phyloP scores from a whole-genome alignment of 1,284 basidiomycete genomes.

The Tilletiaria anomala region DNA sequence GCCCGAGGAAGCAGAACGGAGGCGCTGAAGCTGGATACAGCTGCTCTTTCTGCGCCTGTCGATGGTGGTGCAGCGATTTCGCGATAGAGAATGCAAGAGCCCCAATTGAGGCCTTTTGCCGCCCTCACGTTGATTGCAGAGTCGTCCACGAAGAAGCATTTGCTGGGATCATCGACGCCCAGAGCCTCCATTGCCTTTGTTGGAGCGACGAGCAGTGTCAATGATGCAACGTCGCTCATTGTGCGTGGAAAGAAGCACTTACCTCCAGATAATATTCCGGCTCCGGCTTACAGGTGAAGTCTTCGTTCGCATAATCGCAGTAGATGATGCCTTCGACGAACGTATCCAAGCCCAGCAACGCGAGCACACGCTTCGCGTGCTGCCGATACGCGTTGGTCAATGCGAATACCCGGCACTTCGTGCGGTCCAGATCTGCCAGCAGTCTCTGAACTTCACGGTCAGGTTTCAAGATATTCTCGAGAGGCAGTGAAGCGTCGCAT shows the following conservation, averaged over 20 bases:
- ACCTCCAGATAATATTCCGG: slow-evolving; percentile 21
- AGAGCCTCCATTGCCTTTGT: slow-evolving; percentile 14
- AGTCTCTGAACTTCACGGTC: slow-evolving; percentile 53
- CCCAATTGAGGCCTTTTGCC: slow-evolving; percentile 26
- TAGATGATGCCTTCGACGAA: slow-evolving; percentile 64
- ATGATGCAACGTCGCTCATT: too few species aligned
- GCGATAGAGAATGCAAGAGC: slow-evolving; percentile 26
- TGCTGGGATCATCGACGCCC: slow-evolving; percentile 5
- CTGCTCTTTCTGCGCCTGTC: too few species aligned
- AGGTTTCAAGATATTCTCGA: slow-evolving; percentile 63
- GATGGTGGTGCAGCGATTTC: too few species aligned
- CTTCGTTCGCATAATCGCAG: slow-evolving; percentile 55
- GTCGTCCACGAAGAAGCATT: slow-evolving; percentile 36
- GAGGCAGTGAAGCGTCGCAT: slow-evolving; percentile 67
- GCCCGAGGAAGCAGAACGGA: too few species aligned
- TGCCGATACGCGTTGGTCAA: slow-evolving; percentile 31
- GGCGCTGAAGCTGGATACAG: too few species aligned
- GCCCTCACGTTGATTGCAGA: slow-evolving; percentile 26
- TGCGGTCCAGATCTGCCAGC: slow-evolving; percentile 61
- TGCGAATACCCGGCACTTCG: slow-evolving; percentile 49
- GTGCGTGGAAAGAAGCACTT: background rate
- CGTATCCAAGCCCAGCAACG: slow-evolving; percentile 58
- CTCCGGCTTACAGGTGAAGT: slow-evolving; percentile 74
- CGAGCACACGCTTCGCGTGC: slow-evolving; percentile 67
- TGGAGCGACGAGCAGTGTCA: too few species aligned